phyloP scores from a whole-genome alignment of 345 rosid species.

The Mercurialis annua region DNA sequence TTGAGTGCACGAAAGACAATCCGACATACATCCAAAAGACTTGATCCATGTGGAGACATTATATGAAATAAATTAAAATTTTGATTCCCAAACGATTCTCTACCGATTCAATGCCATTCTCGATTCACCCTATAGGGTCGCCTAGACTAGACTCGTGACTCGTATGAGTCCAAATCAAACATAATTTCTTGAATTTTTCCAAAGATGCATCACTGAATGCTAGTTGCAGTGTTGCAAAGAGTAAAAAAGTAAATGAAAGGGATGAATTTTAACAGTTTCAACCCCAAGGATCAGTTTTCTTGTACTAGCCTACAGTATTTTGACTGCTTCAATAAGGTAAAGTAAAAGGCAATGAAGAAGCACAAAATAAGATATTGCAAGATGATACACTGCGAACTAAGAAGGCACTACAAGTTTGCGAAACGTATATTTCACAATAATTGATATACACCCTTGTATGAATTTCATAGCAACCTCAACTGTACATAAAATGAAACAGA shows the following conservation, averaged over 20 bases:
- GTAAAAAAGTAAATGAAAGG: background rate
- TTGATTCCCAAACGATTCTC: background rate
- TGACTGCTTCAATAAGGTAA: background rate
- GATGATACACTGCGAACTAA: constrained; percentile 1
- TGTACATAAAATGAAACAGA: constrained; percentile 39
- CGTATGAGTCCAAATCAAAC: background rate
- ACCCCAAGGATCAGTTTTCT: constrained; percentile 7
- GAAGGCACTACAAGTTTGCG: constrained; percentile 14
- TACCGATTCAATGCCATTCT: no score
- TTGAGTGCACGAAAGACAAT: background rate
- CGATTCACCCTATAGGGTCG: no score
- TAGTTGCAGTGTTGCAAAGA: constrained; percentile 2
- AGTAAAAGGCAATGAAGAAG: background rate
- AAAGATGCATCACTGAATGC: background rate
- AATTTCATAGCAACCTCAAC: constrained; percentile 29
- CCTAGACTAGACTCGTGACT: no score
- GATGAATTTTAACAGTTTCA: constrained; percentile 8
- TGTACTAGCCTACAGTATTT: constrained; percentile 5
- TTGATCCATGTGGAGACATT: background rate
- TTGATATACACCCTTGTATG: constrained; percentile 35
- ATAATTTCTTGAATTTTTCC: background rate
- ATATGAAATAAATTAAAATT: background rate
- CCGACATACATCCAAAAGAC: background rate
- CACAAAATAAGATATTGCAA: background rate
- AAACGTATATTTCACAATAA: constrained; percentile 38